Evolutionary conservation across 1,284 basidiomycete species (phyloP).

Genomic region (Ceratobasidium sp.): DNA sequence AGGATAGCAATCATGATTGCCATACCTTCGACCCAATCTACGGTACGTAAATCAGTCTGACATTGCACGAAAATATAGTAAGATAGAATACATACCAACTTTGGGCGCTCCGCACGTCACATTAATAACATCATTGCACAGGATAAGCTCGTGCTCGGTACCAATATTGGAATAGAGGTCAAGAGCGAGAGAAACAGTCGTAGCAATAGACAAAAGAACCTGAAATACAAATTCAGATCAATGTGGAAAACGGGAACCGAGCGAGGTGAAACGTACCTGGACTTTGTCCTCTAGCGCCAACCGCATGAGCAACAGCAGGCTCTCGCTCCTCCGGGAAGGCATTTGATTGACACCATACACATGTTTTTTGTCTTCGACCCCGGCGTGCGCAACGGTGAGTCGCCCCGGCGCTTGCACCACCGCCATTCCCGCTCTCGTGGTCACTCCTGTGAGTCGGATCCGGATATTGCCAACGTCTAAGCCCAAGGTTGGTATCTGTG

Average conservation of each 20-base stretch:
- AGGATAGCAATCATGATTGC: slow-evolving; percentile 92
- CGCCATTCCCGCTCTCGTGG: slow-evolving; percentile 42
- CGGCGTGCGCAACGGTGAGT: slow-evolving; percentile 67
- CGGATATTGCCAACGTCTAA: slow-evolving; percentile 50
- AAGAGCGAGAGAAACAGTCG: slow-evolving; percentile 92
- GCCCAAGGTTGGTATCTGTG: slow-evolving; percentile 73
- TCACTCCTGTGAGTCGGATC: slow-evolving; percentile 48
- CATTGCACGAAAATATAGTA: slow-evolving; percentile 46
- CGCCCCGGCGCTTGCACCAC: slow-evolving; percentile 51
- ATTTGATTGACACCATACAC: slow-evolving; percentile 90
- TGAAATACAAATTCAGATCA: slow-evolving; percentile 56
- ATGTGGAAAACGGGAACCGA: slow-evolving; percentile 13
- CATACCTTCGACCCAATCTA: slow-evolving; percentile 98
- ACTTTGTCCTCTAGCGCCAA: slow-evolving; percentile 96
- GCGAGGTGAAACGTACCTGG: slow-evolving; percentile 67
- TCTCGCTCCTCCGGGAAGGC: slow-evolving; percentile 84
- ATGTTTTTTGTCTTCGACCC: slow-evolving; percentile 74
- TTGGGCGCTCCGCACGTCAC: slow-evolving; percentile 66
- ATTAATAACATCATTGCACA: slow-evolving; percentile 58
- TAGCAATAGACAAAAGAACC: slow-evolving; percentile 92
- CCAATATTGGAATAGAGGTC: slow-evolving; percentile 96
- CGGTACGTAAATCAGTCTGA: slow-evolving; percentile 52
- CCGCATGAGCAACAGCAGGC: slow-evolving; percentile 91
- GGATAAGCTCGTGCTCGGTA: slow-evolving; percentile 68
- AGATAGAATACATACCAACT: slow-evolving; percentile 59